phyloP scores from a whole-genome alignment of 1,284 basidiomycete species.

The Ceratobasidium sp. region DNA sequence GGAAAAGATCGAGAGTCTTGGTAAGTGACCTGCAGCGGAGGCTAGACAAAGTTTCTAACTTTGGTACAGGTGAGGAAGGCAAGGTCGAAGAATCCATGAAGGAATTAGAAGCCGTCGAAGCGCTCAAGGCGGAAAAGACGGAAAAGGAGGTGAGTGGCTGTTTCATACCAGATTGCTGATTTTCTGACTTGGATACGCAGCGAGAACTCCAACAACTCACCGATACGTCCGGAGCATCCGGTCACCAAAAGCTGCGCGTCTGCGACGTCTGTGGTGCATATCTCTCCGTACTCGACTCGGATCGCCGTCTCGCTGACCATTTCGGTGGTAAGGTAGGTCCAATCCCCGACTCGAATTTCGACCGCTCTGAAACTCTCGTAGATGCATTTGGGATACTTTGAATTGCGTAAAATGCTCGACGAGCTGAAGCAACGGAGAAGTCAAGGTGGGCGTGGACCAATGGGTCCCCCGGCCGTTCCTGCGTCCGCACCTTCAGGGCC shows the following conservation, averaged over 20 bases:
- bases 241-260: conserved; percentile 97
- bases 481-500: conserved; percentile 49
- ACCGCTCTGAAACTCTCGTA: conserved; percentile 49
- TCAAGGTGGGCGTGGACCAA: conserved; percentile 62
- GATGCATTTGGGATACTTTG: conserved; percentile 99
- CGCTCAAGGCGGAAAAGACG: conserved; percentile 91
- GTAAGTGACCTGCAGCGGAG: conserved; percentile 54
- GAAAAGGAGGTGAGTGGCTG: conserved; percentile 81
- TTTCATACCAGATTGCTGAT: conserved; percentile 40
- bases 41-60: conserved; percentile 39
- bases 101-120: conserved; percentile 96
- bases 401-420: conserved; percentile 89
- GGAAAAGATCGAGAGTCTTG: conserved; percentile 94
- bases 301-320: conserved; percentile 97
- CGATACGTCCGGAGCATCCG: conserved; percentile 97
- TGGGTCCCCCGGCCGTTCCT: conserved; percentile 44
- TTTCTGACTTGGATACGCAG: conserved; percentile 51
- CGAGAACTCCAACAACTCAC: conserved; percentile 94
- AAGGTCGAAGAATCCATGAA: conserved; percentile 98
- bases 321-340: conserved; percentile 93
- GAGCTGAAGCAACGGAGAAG: conserved; percentile 87
- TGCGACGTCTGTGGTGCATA: conserved; percentile 99
- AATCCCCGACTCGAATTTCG: not conserved
- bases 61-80: conserved; percentile 80
- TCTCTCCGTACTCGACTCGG: conserved; percentile 95